Evolutionary conservation across 352 stramenopile genomes (phyloP), one percentile per base, ranked within the genome.

Genomic region (Phytopythium montanum): DNA sequence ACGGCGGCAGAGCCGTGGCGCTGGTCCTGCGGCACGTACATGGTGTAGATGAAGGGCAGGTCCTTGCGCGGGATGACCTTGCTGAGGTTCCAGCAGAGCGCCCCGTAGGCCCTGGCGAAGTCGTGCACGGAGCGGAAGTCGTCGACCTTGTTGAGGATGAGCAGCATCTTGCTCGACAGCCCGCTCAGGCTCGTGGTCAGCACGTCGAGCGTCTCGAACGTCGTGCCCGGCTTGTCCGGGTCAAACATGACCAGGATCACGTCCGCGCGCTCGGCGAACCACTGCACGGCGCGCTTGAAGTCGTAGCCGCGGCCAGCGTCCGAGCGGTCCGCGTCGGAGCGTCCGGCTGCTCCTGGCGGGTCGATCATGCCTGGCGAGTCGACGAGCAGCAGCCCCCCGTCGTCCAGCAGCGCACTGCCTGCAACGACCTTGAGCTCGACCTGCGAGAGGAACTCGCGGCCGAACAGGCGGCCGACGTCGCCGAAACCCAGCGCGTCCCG

Each of bases 201-300:
- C 60, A 95, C 86, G 44, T 95, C 82, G 33, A 95, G 80, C 53
- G 86, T 94, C 68, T 95, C 86, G 55, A 95, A 95, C 1, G 86
- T 95, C 31, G 86, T 95, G 42, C 86, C 86, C 0, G 86, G 86
- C 54, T 95, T 95, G 67, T 95, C 86, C 4, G 86, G 86, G 60
- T 95, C 86, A 53, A 95, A 95, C 86, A 95, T 95, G 68, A 95
- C 81, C 46, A 95, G 68, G 53, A 95, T 90, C 39, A 95, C 83
- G 60, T 95, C 86, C 0, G 86, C 81, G 14, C 86, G 76, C 62
- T 95, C 84, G 0, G 86, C 86, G 48, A 95, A 90, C 86, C 86
- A 95, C 61, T 90, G 82, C 48, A 95, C 86, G 13, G 91, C 86
- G 18, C 72, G 81, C 70, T 93, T 94, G 50, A 94, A 95, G 60